Conservation (phyloP, 257 asterid species). For the Cinchona pubescens region DNA sequence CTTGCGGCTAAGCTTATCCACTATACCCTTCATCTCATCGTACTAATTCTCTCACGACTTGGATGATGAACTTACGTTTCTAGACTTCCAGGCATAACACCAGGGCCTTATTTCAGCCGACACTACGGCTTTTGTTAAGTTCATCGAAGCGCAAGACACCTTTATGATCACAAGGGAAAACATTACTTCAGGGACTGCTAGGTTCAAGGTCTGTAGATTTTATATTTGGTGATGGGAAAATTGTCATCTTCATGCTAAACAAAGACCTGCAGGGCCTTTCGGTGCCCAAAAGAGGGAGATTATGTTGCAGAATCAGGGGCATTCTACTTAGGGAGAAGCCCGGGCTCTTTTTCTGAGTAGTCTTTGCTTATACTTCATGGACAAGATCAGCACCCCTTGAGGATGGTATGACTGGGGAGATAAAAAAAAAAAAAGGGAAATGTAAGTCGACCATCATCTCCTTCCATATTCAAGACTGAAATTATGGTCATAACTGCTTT, state of each 20-base stretch:
- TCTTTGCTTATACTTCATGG: slow-evolving; percentile 92
- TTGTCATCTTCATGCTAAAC: slow-evolving; percentile 73
- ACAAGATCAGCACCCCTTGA: slow-evolving; percentile 64
- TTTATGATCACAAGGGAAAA: slow-evolving; percentile 82
- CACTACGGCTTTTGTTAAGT: slow-evolving; percentile 78
- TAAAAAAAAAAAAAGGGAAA: slow-evolving; percentile 75
- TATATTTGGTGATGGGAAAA: slow-evolving; percentile 66
- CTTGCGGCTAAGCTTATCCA: no score
- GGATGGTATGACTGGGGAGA: slow-evolving; percentile 99
- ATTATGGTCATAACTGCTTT: background rate
- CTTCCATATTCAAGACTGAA: background rate
- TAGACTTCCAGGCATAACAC: no score
- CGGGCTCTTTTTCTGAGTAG: slow-evolving; percentile 94
- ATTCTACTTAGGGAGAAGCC: slow-evolving; percentile 82
- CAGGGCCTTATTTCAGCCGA: slow-evolving; percentile 59
- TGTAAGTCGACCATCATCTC: slow-evolving; percentile 37
- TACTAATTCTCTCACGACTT: no score
- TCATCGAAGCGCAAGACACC: slow-evolving; percentile 87
- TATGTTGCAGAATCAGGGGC: slow-evolving; percentile 85
- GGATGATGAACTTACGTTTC: no score
- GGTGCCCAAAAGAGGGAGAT: slow-evolving; percentile 91
- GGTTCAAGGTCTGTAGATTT: slow-evolving; percentile 85
- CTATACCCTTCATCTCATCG: no score
- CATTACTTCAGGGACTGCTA: slow-evolving; percentile 82
- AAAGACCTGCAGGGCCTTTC: slow-evolving; percentile 57